Conservation (phyloP, 1,284 basidiomycete genomes). For the Ganoderma resinaceum region DNA sequence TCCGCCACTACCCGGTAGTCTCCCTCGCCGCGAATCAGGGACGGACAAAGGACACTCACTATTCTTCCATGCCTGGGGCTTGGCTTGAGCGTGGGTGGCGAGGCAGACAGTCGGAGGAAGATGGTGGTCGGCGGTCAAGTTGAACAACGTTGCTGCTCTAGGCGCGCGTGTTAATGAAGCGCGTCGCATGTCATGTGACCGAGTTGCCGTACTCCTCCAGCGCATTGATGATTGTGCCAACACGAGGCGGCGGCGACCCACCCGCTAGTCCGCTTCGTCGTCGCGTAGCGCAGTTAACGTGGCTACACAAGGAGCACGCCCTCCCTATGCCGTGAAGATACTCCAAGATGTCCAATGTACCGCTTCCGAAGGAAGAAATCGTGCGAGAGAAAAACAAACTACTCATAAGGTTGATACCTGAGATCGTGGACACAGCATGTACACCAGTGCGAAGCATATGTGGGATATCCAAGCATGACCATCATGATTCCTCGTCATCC, state of each 20-base stretch:
- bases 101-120: background rate
- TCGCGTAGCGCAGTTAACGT: background rate
- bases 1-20: background rate
- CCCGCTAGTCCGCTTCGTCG: background rate
- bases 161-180: slow-evolving; percentile 23
- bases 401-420: background rate
- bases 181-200: slow-evolving; percentile 28
- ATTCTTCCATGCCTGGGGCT: slow-evolving; percentile 21
- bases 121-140: slow-evolving; percentile 20
- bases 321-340: background rate
- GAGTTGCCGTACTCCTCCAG: slow-evolving; percentile 5
- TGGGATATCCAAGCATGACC: background rate
- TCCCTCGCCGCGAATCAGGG: background rate
- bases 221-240: too few relatives aligned
- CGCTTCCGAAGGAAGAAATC: background rate
- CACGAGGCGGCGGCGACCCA: background rate
- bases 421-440: background rate
- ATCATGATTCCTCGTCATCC: slow-evolving; percentile 32
- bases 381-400: background rate
- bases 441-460: slow-evolving; percentile 3
- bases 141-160: slow-evolving; percentile 15
- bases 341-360: background rate
- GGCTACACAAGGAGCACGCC: background rate
- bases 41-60: slow-evolving; percentile 14
- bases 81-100: background rate